A percentile compares a stretch with the other conserved stretches of the same genome.
Conservation (phyloP, 2,329 filamentous ascomycete genomes). For the Diaporthe vexans region DNA sequence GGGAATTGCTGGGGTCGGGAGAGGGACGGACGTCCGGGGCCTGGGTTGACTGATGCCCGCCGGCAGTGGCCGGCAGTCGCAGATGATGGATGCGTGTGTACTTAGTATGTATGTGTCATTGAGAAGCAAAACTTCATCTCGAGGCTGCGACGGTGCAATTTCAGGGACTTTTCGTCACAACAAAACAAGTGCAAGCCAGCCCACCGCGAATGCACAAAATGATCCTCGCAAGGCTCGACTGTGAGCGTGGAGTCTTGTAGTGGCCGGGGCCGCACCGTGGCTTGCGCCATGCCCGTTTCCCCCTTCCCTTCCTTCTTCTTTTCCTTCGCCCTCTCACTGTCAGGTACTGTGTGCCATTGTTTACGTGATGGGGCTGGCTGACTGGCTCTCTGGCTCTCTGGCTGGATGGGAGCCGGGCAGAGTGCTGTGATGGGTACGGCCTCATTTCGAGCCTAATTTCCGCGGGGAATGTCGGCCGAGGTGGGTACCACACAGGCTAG, state of each 20-base stretch:
- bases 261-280: conserved; percentile 17
- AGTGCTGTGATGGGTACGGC: conserved; percentile 31
- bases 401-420: conserved; percentile 2
- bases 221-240: conserved; percentile 29
- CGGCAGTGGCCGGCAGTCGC: not conserved
- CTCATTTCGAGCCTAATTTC: conserved; percentile 41
- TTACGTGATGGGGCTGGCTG: conserved; percentile 29
- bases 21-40: not conserved
- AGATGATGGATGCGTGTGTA: not conserved
- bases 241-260: conserved; percentile 25
- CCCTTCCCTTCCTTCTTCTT: not conserved
- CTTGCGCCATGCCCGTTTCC: conserved; percentile 8
- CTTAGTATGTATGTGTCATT: conserved; percentile 22
- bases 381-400: not conserved
- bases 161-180: conserved; percentile 28
- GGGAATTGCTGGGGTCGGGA: conserved; percentile 3
- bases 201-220: conserved; percentile 18
- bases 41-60: conserved; percentile 29
- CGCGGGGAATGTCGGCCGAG: conserved; percentile 38
- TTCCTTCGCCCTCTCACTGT: not conserved
- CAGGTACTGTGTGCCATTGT: conserved; percentile 10
- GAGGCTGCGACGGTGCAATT: conserved; percentile 31
- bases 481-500: conserved; percentile 29
- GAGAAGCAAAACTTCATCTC: conserved; percentile 34
- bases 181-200: not conserved